Evolutionary conservation across 2,329 filamentous ascomycete genomes (phyloP).

Genomic region (Escovopsis sp.): DNA sequence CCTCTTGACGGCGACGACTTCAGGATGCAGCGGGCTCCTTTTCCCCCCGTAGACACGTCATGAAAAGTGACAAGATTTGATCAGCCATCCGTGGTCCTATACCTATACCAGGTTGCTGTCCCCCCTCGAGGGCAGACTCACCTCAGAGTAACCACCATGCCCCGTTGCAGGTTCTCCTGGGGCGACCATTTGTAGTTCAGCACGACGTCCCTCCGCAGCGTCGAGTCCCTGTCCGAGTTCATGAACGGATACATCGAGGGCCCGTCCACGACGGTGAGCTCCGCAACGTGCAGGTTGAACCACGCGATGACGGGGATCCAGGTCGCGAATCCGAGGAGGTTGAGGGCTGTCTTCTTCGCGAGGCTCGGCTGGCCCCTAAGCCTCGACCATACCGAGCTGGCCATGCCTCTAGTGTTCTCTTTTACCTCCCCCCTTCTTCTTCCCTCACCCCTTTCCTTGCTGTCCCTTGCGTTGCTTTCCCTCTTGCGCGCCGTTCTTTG

Average conservation of each 20-base stretch:
- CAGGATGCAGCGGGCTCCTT: slow-evolving; percentile 58
- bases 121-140: slow-evolving; percentile 18
- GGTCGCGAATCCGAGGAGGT: slow-evolving; percentile 38
- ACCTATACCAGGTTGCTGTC: neutral
- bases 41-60: too few species aligned
- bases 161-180: slow-evolving; percentile 44
- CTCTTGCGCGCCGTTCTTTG: too few species aligned
- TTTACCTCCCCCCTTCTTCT: neutral
- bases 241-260: slow-evolving; percentile 66
- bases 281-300: slow-evolving; percentile 46
- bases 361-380: slow-evolving; percentile 12
- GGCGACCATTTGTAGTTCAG: slow-evolving; percentile 45
- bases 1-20: slow-evolving; percentile 62
- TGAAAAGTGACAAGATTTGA: too few species aligned
- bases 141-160: slow-evolving; percentile 63
- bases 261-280: slow-evolving; percentile 42
- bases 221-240: slow-evolving; percentile 50
- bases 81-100: too few species aligned
- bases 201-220: slow-evolving; percentile 38
- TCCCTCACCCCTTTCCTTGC: too few species aligned
- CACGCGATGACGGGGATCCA: slow-evolving; percentile 49
- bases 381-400: slow-evolving; percentile 23
- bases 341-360: slow-evolving; percentile 24
- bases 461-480: too few species aligned
- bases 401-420: slow-evolving; percentile 15